Conservation (phyloP, 1,284 basidiomycete species). For the Meripilus lineatus region DNA sequence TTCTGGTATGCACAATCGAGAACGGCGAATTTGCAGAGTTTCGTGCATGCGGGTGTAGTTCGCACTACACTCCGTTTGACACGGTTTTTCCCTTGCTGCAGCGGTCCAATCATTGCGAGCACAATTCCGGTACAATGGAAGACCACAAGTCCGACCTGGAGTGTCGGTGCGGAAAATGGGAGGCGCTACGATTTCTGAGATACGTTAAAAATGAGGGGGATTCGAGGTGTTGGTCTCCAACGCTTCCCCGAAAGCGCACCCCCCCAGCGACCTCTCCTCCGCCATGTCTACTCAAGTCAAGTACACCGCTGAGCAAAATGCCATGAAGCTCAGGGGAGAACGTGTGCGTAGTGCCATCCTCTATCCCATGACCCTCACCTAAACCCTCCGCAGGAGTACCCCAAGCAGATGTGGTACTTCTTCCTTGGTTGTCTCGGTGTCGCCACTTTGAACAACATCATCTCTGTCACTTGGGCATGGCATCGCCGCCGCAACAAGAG, state of each 20-base stretch:
- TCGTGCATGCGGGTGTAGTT: too few relatives aligned
- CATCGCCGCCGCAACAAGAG: conserved; percentile 11
- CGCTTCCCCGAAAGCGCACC: too few relatives aligned
- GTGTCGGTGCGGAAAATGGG: too few relatives aligned
- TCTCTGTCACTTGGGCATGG: conserved; percentile 20
- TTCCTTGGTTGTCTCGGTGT: conserved; percentile 17
- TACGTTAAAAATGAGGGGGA: too few relatives aligned
- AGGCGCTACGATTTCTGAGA: too few relatives aligned
- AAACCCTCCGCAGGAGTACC: conserved; percentile 16
- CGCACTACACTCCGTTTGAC: too few relatives aligned
- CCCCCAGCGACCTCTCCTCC: neutral
- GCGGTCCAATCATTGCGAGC: too few relatives aligned
- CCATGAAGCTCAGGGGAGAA: conserved; percentile 10
- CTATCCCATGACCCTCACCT: neutral
- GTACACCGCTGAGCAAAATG: conserved; percentile 2
- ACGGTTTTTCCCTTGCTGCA: too few relatives aligned
- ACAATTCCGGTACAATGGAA: too few relatives aligned
- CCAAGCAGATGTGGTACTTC: conserved; percentile 23
- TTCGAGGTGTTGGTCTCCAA: too few relatives aligned
- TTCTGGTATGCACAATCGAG: neutral
- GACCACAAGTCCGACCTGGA: too few relatives aligned
- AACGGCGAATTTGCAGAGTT: too few relatives aligned
- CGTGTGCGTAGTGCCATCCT: conserved; percentile 1
- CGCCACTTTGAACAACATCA: conserved; percentile 17
- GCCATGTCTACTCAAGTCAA: conserved; percentile 7